phyloP scores from a whole-genome alignment of 108 stramenopile genomes.

The Thalassiosira profunda region DNA sequence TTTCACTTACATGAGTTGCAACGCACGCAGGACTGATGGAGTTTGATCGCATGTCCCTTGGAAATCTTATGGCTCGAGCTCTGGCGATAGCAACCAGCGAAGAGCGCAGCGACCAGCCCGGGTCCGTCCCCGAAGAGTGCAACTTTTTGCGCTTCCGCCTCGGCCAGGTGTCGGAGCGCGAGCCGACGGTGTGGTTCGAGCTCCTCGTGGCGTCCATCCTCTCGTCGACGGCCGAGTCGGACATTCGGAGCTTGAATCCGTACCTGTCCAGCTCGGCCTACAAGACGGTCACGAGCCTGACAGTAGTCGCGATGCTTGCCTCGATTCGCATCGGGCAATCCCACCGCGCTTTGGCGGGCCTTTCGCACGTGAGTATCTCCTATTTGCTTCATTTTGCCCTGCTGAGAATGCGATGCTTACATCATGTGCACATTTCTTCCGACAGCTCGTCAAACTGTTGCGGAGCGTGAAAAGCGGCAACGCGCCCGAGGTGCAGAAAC shows the following conservation, averaged over 20 bases:
- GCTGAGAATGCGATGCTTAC: no score
- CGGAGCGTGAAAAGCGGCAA: conserved; percentile 66
- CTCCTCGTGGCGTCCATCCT: conserved; percentile 90
- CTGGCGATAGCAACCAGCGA: conserved; percentile 91
- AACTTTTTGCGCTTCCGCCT: conserved; percentile 87
- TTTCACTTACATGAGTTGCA: no score
- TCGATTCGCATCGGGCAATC: conserved; percentile 92
- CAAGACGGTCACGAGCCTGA: conserved; percentile 89
- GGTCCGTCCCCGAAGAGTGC: conserved; percentile 66
- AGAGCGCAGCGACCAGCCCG: conserved; percentile 86
- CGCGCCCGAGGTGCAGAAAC: conserved; percentile 45
- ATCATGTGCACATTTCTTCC: conserved; percentile 65
- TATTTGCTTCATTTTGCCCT: neutral
- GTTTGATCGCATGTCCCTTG: conserved; percentile 91
- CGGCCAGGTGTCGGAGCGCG: conserved; percentile 90
- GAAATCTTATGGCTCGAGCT: conserved; percentile 90
- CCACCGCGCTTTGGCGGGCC: conserved; percentile 79
- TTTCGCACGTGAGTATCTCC: conserved; percentile 23
- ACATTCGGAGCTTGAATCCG: conserved; percentile 90
- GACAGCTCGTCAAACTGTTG: conserved; percentile 76
- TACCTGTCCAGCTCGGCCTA: conserved; percentile 85
- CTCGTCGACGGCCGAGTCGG: conserved; percentile 82
- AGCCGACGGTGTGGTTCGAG: conserved; percentile 92
- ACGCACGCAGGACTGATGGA: conserved; percentile 92
- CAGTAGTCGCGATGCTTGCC: conserved; percentile 91